A percentile compares a stretch with the other conserved stretches of the same genome.
Conservation (phyloP, 2,329 filamentous ascomycete genomes). For the Truncatella angustata region DNA sequence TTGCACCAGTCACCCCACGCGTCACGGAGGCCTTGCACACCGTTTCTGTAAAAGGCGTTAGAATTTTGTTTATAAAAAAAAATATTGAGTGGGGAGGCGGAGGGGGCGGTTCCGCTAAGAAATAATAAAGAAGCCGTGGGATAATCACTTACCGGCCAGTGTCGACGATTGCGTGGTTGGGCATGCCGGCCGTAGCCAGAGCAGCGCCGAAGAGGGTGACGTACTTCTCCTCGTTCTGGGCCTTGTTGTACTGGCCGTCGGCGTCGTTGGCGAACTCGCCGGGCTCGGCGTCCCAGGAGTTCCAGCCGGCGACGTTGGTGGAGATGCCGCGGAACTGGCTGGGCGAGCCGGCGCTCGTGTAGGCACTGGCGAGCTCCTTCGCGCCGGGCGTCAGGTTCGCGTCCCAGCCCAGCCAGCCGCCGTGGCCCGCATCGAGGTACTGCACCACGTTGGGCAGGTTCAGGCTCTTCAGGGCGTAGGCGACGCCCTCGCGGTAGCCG, state of each 20-base stretch:
- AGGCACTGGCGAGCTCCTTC: slow-evolving; percentile 46
- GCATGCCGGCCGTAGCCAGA: slow-evolving; percentile 48
- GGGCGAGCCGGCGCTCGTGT: slow-evolving; percentile 51
- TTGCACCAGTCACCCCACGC: slow-evolving; percentile 65
- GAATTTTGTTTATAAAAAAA: neutral
- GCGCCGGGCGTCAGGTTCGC: slow-evolving; percentile 53
- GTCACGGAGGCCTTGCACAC: slow-evolving; percentile 47
- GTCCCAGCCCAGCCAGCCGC: slow-evolving; percentile 59
- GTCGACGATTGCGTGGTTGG: slow-evolving; percentile 35
- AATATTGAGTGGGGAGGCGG: too few relatives aligned
- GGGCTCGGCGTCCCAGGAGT: slow-evolving; percentile 38
- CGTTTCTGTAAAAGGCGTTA: slow-evolving; percentile 19
- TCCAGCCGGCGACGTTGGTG: slow-evolving; percentile 60
- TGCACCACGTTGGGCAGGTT: slow-evolving; percentile 58
- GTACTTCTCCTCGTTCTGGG: slow-evolving; percentile 59
- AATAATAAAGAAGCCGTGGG: neutral
- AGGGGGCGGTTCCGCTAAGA: neutral
- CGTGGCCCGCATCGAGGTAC: slow-evolving; percentile 59
- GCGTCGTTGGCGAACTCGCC: slow-evolving; percentile 30
- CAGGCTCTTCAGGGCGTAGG: slow-evolving; percentile 51
- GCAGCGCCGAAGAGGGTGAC: slow-evolving; percentile 65
- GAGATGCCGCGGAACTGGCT: slow-evolving; percentile 52
- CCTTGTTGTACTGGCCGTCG: slow-evolving; percentile 44
- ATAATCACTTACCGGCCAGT: slow-evolving; percentile 23
- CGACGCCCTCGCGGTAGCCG: slow-evolving; percentile 49